These are phyloP conservation scores for Paecilomyces fulvus DNA, from an alignment of 2,329 filamentous ascomycete species.

Conservation along the genomic window DNA sequence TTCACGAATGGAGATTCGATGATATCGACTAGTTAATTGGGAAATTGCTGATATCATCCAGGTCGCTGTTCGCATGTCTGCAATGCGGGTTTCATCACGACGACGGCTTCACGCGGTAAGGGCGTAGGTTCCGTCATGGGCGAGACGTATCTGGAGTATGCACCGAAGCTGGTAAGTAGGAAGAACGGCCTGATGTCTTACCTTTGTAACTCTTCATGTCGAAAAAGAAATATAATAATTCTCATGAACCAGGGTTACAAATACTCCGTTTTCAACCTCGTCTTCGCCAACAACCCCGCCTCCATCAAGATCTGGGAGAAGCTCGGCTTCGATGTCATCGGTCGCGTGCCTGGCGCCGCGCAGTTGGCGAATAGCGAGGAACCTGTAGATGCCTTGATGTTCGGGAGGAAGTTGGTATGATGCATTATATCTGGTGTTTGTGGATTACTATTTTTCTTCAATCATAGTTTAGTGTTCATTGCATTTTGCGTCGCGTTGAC, in stretches of 20 bases:
- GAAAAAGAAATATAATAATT: too few species aligned
- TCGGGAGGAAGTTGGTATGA: slow-evolving; percentile 22
- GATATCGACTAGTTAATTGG: too few species aligned
- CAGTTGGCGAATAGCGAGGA: slow-evolving; percentile 27
- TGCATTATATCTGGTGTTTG: background rate
- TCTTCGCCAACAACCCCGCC: slow-evolving; percentile 32
- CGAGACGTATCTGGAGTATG: slow-evolving; percentile 27
- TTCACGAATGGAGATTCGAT: background rate
- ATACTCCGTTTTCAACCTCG: slow-evolving; percentile 34
- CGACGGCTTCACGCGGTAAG: slow-evolving; percentile 20
- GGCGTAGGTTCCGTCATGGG: slow-evolving; percentile 30
- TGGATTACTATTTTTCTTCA: too few species aligned
- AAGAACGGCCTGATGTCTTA: background rate
- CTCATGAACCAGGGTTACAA: slow-evolving; percentile 26
- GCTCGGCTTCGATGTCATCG: slow-evolving; percentile 29
- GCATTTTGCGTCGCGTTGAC: too few species aligned
- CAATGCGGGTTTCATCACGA: slow-evolving; percentile 31
- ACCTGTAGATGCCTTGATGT: slow-evolving; percentile 32
- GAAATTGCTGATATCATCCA: slow-evolving; percentile 3
- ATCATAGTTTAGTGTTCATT: too few species aligned
- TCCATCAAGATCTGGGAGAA: slow-evolving; percentile 32
- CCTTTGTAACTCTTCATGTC: too few species aligned
- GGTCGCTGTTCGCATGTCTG: slow-evolving; percentile 33
- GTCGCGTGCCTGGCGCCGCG: slow-evolving; percentile 28
- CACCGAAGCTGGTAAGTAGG: slow-evolving; percentile 25